phyloP scores from a whole-genome alignment of 31 red algal species.

The Bonnemaisonia californica region DNA sequence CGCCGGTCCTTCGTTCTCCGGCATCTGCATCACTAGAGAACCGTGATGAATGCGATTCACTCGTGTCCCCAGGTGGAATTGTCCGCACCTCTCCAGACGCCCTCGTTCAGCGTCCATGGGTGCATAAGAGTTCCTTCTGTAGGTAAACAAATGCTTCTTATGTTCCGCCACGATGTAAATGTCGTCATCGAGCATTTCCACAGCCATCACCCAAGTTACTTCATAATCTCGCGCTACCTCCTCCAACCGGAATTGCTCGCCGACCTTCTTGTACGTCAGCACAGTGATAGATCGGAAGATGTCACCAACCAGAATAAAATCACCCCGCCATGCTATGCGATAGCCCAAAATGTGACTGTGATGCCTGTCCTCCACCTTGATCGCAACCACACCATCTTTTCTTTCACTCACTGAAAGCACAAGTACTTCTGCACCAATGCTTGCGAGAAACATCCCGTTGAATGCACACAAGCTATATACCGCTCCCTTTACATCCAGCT shows the following conservation, averaged over 20 bases:
- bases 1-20: constrained; percentile 61
- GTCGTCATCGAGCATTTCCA: constrained; percentile 89
- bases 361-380: constrained; percentile 68
- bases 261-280: constrained; percentile 65
- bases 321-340: constrained; percentile 65
- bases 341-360: constrained; percentile 74
- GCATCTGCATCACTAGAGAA: constrained; percentile 86
- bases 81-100: constrained; percentile 81
- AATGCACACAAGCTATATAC: constrained; percentile 74
- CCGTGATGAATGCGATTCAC: constrained; percentile 92
- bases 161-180: constrained; percentile 85
- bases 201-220: constrained; percentile 86
- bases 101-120: constrained; percentile 78
- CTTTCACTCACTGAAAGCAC: constrained; percentile 51
- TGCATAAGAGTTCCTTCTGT: constrained; percentile 76
- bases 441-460: constrained; percentile 77
- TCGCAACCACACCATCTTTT: constrained; percentile 60
- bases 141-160: constrained; percentile 81
- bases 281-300: constrained; percentile 81
- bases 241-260: constrained; percentile 70
- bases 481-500: constrained; percentile 73
- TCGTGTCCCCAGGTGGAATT: constrained; percentile 89
- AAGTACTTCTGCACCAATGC: constrained; percentile 71
- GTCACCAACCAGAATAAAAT: constrained; percentile 95
- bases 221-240: constrained; percentile 89